Evolutionary conservation across 2,329 filamentous ascomycete species (phyloP).

Genomic region (Aspergillus terreus): DNA sequence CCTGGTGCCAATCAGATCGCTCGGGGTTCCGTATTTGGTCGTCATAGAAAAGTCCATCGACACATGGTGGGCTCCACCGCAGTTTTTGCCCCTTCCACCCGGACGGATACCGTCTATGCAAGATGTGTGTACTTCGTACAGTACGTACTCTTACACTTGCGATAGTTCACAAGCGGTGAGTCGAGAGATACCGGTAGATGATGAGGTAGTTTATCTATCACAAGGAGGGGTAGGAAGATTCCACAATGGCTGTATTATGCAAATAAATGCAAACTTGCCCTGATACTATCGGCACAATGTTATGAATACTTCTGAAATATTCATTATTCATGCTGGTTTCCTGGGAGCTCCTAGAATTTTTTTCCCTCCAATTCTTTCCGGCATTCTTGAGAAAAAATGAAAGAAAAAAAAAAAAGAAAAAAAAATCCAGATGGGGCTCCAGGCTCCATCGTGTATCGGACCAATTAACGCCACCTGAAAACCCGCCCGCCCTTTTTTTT

Average conservation of each 20-base stretch:
- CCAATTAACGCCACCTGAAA: conserved; percentile 25
- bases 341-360: no score
- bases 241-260: no score
- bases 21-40: conserved; percentile 9
- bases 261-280: no score
- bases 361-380: background rate
- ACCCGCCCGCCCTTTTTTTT: conserved; percentile 15
- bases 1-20: conserved; percentile 13
- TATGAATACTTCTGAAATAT: background rate
- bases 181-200: no score
- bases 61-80: conserved; percentile 22
- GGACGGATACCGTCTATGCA: background rate
- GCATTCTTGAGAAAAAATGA: conserved; percentile 5
- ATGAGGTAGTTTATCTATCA: background rate
- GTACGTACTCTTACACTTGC: background rate
- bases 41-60: conserved; percentile 13
- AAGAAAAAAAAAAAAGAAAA: conserved; percentile 9
- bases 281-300: no score
- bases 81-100: conserved; percentile 18
- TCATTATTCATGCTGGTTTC: background rate
- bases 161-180: background rate
- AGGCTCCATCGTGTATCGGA: conserved; percentile 6
- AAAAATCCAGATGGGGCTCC: background rate
- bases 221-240: conserved; percentile 4
- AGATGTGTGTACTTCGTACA: background rate